phyloP scores from a whole-genome alignment of 495 filamentous ascomycete genomes.

The Daldinia grandis region DNA sequence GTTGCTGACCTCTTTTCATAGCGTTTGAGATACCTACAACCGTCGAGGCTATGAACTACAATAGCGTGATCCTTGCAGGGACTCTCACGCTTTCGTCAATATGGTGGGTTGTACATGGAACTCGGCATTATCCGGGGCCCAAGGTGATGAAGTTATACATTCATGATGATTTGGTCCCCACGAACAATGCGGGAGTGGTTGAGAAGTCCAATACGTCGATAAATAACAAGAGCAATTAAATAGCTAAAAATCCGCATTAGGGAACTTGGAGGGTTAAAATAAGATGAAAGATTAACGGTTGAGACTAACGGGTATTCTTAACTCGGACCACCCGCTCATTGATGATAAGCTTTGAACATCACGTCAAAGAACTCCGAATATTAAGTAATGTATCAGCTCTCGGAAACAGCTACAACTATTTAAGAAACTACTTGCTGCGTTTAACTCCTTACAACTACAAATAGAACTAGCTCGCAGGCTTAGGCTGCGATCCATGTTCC shows the following conservation, averaged over 20 bases:
- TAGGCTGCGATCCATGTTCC: conserved; percentile 9
- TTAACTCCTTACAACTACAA: neutral
- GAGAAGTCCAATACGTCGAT: conserved; percentile 11
- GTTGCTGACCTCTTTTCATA: conserved; percentile 29
- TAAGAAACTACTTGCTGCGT: neutral
- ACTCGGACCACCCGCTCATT: neutral
- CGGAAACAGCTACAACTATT: neutral
- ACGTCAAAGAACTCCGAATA: neutral
- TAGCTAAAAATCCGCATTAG: neutral
- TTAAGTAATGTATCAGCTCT: conserved; percentile 5
- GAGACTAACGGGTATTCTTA: neutral
- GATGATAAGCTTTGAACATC: neutral
- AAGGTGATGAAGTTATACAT: conserved; percentile 62
- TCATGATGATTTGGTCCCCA: conserved; percentile 43
- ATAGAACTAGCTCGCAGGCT: conserved; percentile 16
- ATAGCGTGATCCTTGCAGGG: conserved; percentile 69
- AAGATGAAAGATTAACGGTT: neutral
- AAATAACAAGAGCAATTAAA: neutral
- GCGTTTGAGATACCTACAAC: conserved; percentile 67
- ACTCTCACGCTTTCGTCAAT: conserved; percentile 60
- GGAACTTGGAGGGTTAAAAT: neutral
- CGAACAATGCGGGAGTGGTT: conserved; percentile 5
- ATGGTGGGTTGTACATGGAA: conserved; percentile 72
- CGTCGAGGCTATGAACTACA: conserved; percentile 74
- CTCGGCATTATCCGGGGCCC: conserved; percentile 65